Evolutionary conservation across 1,284 basidiomycete species (phyloP).

Genomic region (Fereydounia khargensis): DNA sequence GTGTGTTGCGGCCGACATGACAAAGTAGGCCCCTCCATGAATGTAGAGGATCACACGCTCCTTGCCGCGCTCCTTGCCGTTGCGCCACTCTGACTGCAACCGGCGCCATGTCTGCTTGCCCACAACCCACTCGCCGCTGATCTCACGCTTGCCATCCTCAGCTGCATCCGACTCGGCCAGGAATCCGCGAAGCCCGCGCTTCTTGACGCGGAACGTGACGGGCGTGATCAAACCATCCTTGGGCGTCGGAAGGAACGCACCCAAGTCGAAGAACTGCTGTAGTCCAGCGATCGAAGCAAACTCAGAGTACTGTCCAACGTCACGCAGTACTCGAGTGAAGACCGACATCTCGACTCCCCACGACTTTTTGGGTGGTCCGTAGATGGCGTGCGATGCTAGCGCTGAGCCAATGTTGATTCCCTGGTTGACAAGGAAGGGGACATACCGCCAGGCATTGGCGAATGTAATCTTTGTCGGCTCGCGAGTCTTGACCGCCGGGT

Average conservation of each 20-base stretch:
- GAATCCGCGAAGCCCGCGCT: slow-evolving; percentile 72
- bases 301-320: slow-evolving; percentile 76
- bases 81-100: slow-evolving; percentile 74
- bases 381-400: slow-evolving; percentile 53
- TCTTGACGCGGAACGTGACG: slow-evolving; percentile 81
- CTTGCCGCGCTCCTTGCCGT: slow-evolving; percentile 59
- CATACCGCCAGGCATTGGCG: slow-evolving; percentile 47
- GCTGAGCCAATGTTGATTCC: slow-evolving; percentile 52
- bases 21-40: slow-evolving; percentile 95
- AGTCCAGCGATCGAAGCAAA: slow-evolving; percentile 72
- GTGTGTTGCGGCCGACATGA: slow-evolving; percentile 90
- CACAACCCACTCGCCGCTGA: slow-evolving; percentile 95
- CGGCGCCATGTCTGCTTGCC: slow-evolving; percentile 84
- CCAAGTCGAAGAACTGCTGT: slow-evolving; percentile 76
- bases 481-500: slow-evolving; percentile 32
- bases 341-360: slow-evolving; percentile 73
- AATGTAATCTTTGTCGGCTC: slow-evolving; percentile 41
- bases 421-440: slow-evolving; percentile 52
- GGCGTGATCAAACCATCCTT: slow-evolving; percentile 93
- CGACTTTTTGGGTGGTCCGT: slow-evolving; percentile 75
- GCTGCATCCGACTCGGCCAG: slow-evolving; percentile 71
- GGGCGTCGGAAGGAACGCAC: slow-evolving; percentile 80
- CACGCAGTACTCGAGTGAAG: slow-evolving; percentile 75
- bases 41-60: slow-evolving; percentile 87
- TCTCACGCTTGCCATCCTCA: slow-evolving; percentile 72